Conservation (phyloP, 2,329 filamentous ascomycete genomes). For the Emergomyces orientalis region DNA sequence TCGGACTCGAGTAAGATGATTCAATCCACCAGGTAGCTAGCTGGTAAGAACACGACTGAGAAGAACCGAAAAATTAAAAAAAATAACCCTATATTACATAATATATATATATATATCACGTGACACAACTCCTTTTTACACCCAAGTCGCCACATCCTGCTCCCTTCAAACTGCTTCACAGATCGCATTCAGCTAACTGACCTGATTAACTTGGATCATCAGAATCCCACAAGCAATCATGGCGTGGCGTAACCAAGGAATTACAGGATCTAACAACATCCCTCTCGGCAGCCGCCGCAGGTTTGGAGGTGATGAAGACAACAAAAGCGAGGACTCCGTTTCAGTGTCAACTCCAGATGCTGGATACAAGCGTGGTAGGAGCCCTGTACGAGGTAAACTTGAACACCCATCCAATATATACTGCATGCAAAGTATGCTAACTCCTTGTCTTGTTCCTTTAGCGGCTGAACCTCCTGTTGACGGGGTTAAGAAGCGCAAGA, state of each 20-base stretch:
- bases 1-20: no score
- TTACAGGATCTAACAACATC: slow-evolving; percentile 97
- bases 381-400: slow-evolving; percentile 66
- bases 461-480: slow-evolving; percentile 50
- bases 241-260: slow-evolving; percentile 64
- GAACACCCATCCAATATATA: not conserved
- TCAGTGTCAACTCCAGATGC: slow-evolving; percentile 41
- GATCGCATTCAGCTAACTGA: not conserved
- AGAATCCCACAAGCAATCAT: slow-evolving; percentile 30
- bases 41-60: no score
- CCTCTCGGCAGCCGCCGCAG: slow-evolving; percentile 81
- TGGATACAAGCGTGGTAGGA: slow-evolving; percentile 74
- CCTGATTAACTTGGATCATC: not conserved
- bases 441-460: not conserved
- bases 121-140: not conserved
- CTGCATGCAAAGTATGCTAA: not conserved
- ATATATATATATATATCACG: not conserved
- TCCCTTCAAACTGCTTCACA: not conserved
- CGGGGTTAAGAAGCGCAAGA: slow-evolving; percentile 83
- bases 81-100: not conserved
- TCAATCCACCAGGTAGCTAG: no score
- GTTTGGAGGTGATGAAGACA: slow-evolving; percentile 53
- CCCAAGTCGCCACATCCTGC: not conserved
- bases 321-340: slow-evolving; percentile 36
- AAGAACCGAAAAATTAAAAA: no score